A percentile compares a stretch with the other conserved stretches of the same genome.
Conservation (phyloP, 139 green algal species). For the Nannochloris sp. region DNA sequence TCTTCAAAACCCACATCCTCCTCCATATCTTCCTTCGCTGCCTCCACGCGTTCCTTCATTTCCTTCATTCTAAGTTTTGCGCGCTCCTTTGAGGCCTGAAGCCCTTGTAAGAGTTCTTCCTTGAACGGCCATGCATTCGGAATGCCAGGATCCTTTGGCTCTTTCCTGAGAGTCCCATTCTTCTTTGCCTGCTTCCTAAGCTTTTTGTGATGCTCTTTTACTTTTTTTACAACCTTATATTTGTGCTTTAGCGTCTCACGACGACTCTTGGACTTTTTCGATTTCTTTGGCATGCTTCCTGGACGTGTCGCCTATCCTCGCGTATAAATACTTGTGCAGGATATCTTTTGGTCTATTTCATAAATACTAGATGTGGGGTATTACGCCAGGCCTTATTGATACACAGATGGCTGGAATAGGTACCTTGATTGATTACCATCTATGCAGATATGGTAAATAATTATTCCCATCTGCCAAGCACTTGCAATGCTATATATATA, state of each 20-base stretch:
- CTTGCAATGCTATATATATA: no score
- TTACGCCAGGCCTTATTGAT: no score
- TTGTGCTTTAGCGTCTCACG: constrained; percentile 85
- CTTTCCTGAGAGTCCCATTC: constrained; percentile 44
- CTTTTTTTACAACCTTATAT: constrained; percentile 84
- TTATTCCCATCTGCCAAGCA: no score
- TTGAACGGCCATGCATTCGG: constrained; percentile 89
- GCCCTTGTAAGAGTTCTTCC: constrained; percentile 84
- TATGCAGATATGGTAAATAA: no score
- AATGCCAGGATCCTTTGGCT: constrained; percentile 86
- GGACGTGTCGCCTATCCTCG: no score
- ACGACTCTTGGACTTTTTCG: constrained; percentile 85
- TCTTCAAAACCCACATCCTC: not conserved
- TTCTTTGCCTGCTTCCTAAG: constrained; percentile 79
- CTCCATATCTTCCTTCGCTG: constrained; percentile 6
- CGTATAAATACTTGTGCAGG: no score
- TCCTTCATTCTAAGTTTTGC: constrained; percentile 46
- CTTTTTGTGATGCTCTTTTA: constrained; percentile 33
- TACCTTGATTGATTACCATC: no score
- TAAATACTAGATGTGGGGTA: no score
- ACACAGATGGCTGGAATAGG: no score
- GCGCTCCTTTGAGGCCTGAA: constrained; percentile 67
- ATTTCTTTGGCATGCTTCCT: constrained; percentile 69
- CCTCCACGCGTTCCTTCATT: not conserved
- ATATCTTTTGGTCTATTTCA: no score